Evolutionary conservation across 768 basidiomycete genomes (phyloP).

Genomic region (Cystofilobasidium ferigula): DNA sequence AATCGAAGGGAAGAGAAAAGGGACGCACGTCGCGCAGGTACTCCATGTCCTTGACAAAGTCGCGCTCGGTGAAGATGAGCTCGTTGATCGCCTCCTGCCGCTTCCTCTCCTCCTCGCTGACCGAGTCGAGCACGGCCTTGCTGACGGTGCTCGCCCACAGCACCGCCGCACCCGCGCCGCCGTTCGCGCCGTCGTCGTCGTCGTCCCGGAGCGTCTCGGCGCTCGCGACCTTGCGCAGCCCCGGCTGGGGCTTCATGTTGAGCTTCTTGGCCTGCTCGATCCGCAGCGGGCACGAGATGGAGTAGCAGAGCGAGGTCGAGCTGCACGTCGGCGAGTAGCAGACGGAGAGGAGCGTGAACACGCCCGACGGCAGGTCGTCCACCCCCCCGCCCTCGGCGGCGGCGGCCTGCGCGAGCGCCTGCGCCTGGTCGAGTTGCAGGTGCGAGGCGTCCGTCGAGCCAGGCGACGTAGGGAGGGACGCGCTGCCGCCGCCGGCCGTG

Average conservation of each 20-base stretch:
- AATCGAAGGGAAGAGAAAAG: neutral
- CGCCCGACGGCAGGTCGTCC: conserved; percentile 62
- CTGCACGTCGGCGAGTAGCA: conserved; percentile 98
- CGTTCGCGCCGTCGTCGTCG: conserved; percentile 40
- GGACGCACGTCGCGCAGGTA: conserved; percentile 53
- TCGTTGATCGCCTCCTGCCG: conserved; percentile 98
- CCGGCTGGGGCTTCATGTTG: conserved; percentile 89
- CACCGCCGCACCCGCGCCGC: conserved; percentile 37
- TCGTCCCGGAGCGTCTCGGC: conserved; percentile 69
- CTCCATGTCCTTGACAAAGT: conserved; percentile 96
- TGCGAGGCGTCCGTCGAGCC: neutral
- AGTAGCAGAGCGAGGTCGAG: conserved; percentile 87
- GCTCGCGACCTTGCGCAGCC: conserved; percentile 70
- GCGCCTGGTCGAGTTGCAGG: neutral
- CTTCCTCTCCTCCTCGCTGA: conserved; percentile 85
- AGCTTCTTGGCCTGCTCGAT: conserved; percentile 80
- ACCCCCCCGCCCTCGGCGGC: neutral
- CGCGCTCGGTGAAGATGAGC: conserved; percentile 83
- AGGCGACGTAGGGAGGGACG: neutral
- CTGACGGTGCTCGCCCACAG: conserved; percentile 96
- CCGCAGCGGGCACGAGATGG: conserved; percentile 86
- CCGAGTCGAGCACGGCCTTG: conserved; percentile 81
- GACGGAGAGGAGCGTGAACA: conserved; percentile 90
- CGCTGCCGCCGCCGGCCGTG: neutral
- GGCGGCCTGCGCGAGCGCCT: neutral